These are phyloP conservation scores for Lachancea meyersii DNA, from an alignment of 805 yeast species.

Conservation along the genomic window DNA sequence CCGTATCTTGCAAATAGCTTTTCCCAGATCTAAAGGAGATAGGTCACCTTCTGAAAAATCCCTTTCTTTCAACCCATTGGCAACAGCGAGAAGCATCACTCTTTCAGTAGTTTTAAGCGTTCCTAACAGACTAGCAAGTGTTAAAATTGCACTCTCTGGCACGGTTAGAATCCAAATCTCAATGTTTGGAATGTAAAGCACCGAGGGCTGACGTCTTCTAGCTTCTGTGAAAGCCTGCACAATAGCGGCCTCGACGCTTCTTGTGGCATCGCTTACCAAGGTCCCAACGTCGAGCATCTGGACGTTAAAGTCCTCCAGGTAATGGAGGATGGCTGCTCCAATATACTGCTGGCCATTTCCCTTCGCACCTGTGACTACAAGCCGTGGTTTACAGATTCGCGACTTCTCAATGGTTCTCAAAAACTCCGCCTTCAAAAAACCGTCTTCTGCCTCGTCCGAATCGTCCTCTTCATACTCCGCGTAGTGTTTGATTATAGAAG, in stretches of 20 bases:
- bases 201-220: conserved; percentile 81
- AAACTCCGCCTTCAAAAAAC: conserved; percentile 60
- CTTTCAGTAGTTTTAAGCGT: conserved; percentile 65
- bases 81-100: conserved; percentile 66
- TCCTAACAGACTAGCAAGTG: conserved; percentile 63
- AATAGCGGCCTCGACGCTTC: conserved; percentile 76
- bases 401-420: conserved; percentile 45
- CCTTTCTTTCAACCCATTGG: conserved; percentile 45
- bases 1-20: conserved; percentile 42
- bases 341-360: conserved; percentile 88
- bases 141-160: conserved; percentile 62
- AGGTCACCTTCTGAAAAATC: conserved; percentile 39
- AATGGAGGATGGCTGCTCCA: conserved; percentile 72
- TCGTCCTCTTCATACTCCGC: conserved; percentile 31
- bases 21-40: conserved; percentile 26
- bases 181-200: conserved; percentile 74
- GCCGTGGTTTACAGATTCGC: conserved; percentile 74
- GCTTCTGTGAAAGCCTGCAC: conserved; percentile 85
- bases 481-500: conserved; percentile 31
- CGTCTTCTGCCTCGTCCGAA: conserved; percentile 23
- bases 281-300: conserved; percentile 80
- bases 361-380: conserved; percentile 61
- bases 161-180: conserved; percentile 70
- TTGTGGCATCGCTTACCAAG: conserved; percentile 67
- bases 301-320: conserved; percentile 82